Base-by-base conservation (phyloP, 495 filamentous ascomycete genomes). In the Astrothelium subdiscretum region DNA sequence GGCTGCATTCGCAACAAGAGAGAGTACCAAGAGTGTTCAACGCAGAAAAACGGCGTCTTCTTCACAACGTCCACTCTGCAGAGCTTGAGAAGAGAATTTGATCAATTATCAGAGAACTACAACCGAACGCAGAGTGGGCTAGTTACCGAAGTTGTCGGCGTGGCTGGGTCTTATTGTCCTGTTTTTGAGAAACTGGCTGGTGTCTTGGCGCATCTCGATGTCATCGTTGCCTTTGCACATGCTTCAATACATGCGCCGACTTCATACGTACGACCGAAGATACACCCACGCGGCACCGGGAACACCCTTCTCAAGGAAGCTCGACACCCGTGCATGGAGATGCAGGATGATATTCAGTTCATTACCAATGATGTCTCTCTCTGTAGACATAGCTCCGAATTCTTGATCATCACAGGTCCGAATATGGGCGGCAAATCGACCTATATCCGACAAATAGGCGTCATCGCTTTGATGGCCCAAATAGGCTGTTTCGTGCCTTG, bases 391-490 rank as follows among this genome's bases (percentile, higher is more conserved):
- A 80, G 81, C 43, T 95, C 89, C 0, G 90, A 90, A 18, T 97
- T 98, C 78, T 81, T 97, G 15, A 95, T 97, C 76, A 97, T 96
- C 75, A 98, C 94, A 0, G 94, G 94, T 3, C 95, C 95, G 29
- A 98, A 98, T 75, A 97, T 97, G 95, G 94, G 94, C 66, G 94
- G 94, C 67, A 99, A 99, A 75, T 95, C 90, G 15, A 97, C 94
- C 2, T 99, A 97, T 75, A 99, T 99, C 73, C 89, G 95, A 11
- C 92, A 96, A 71, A 96, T 97, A 44, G 94, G 94, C 32, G 92
- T 96, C 44, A 95, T 99, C 63, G 95, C 94, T 0, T 82, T 99
- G 27, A 95, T 99, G 92, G 94, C 94, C 2, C 94, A 99, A 71
- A 84, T 92, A 38, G 94, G 94, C 62, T 97, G 90, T 77, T 99